These are phyloP conservation scores for Moesziomyces sp. DNA, from an alignment of 1,284 basidiomycete genomes.

Conservation along the genomic window DNA sequence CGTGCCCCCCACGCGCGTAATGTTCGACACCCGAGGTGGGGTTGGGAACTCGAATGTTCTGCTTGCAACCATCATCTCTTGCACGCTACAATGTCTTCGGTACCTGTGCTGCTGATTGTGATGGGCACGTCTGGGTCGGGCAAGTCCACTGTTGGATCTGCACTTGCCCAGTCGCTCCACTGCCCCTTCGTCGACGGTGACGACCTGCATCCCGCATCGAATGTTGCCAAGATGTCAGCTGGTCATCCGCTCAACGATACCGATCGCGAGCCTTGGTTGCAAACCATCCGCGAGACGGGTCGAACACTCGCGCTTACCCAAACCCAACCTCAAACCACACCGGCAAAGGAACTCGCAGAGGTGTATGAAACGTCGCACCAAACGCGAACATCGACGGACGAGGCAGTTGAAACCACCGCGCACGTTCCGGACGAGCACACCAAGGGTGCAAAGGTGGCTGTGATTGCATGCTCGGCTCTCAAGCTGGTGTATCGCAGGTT, in stretches of 20 bases:
- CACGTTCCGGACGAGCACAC: no score
- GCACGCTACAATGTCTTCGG: not conserved
- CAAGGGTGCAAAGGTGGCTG: conserved; percentile 43
- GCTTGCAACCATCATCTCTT: not conserved
- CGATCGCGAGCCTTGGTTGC: conserved; percentile 86
- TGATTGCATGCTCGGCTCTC: conserved; percentile 88
- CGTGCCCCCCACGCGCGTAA: no score
- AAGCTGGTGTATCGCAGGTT: conserved; percentile 84
- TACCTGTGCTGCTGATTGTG: conserved; percentile 29
- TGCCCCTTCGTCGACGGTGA: conserved; percentile 90
- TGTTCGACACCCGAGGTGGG: no score
- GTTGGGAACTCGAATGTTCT: no score
- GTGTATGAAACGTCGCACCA: conserved; percentile 25
- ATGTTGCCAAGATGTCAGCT: conserved; percentile 87
- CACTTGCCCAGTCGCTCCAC: conserved; percentile 74
- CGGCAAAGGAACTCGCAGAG: conserved; percentile 7
- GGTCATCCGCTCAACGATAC: conserved; percentile 82
- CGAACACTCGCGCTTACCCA: conserved; percentile 55
- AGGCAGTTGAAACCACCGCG: not conserved
- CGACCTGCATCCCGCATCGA: conserved; percentile 82
- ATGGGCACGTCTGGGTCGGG: conserved; percentile 70
- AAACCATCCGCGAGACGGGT: conserved; percentile 77
- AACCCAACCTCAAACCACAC: no score
- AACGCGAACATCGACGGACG: not conserved
- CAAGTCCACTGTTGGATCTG: conserved; percentile 84